Conservation (phyloP, 257 asterid species). For the Rhazya stricta region DNA sequence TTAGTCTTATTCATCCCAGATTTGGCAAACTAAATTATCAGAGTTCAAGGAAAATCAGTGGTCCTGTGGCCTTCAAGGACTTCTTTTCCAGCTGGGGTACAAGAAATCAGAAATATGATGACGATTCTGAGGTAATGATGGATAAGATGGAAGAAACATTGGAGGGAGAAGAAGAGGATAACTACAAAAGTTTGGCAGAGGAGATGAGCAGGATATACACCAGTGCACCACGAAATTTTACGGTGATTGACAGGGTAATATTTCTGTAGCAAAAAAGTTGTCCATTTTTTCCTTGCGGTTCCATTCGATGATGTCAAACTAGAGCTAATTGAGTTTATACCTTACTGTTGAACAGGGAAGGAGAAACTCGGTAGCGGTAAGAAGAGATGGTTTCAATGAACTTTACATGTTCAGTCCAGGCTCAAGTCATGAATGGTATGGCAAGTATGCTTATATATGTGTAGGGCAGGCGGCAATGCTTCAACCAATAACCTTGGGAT, state of each 20-base stretch:
- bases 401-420: conserved; percentile 77
- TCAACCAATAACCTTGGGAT: conserved; percentile 43
- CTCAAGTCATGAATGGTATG: conserved; percentile 54
- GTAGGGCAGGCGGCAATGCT: conserved; percentile 68
- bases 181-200: conserved; percentile 57
- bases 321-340: background rate
- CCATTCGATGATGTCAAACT: background rate
- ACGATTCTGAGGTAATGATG: conserved; percentile 7
- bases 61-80: conserved; percentile 25
- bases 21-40: conserved; percentile 18
- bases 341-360: conserved; percentile 45
- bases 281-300: no score
- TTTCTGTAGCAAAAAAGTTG: background rate
- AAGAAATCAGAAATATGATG: conserved; percentile 11
- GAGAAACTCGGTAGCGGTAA: conserved; percentile 58
- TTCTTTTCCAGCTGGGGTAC: conserved; percentile 33
- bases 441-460: conserved; percentile 58
- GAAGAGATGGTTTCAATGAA: conserved; percentile 64
- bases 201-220: conserved; percentile 63
- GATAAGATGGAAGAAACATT: conserved; percentile 16
- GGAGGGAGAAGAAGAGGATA: conserved; percentile 68
- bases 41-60: conserved; percentile 23
- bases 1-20: conserved; percentile 53
- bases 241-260: conserved; percentile 69
- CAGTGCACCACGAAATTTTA: conserved; percentile 52